Base-by-base conservation (phyloP, 148 eudicot species). In the Chenopodium formosanum region DNA sequence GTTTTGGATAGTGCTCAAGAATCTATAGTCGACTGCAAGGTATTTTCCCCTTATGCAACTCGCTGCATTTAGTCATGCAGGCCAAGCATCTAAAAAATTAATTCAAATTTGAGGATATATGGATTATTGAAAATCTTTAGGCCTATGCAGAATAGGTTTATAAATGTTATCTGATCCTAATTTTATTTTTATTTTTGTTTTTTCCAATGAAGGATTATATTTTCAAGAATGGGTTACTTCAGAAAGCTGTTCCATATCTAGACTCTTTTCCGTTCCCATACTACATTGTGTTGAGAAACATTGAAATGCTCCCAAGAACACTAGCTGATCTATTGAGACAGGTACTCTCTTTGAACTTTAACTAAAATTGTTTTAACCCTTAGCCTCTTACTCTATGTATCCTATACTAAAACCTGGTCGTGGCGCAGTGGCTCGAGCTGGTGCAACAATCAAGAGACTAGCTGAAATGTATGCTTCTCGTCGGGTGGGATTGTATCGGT, bases 301-400 rank as follows among this genome's bases (percentile, higher is more conserved):
- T 94, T 62, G 98, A 94, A 84, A 90, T 93, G 10, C 98, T 97
- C 84, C 99, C 99, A 1, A 85, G 94, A 84, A 94, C 99, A 25
- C 93, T 97, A 25, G 97, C 97, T 50, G 97, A 97, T 88, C 89
- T 97, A 81, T 78, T 97, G 83, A 90, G 99, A 97, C 98, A 97
- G 86, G 99, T 93, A 89, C 48, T 32, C 9, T 17, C 8, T 60
- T 9, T 7, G 56, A 52, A 12, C 62, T 56, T 17, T 3, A 3
- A 56, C 62, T 56, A 56, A 56, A 17, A 17, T 56, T 13, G 62
- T 56, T 4, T 4, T 7, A 0, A 2, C 20, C 19, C 62, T 19
- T 14, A 16, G 22, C 62, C 62, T 14, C 8, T 27, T 37, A 31
- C 47, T 19, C 1, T 47, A 4, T 16, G n/a, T 65, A 46, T 46